Conservation (phyloP, 2,329 filamentous ascomycete species). For the Raffaelea deltoideospora region DNA sequence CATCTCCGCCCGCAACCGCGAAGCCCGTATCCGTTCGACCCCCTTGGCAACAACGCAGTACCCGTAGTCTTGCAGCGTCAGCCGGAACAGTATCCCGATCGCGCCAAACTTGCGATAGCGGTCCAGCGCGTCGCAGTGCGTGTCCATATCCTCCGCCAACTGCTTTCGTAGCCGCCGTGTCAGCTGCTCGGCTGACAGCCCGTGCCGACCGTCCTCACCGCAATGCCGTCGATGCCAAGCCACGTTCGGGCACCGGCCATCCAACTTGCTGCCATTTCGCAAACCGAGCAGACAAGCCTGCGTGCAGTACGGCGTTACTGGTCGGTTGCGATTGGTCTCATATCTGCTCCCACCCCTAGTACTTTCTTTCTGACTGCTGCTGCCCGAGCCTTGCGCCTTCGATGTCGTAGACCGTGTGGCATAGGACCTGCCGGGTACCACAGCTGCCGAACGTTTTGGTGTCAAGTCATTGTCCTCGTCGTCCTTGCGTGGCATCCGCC, state of each 20-base stretch:
- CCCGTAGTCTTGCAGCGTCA: neutral
- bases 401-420: no score
- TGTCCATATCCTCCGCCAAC: neutral
- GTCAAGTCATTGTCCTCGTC: no score
- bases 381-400: no score
- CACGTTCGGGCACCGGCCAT: neutral
- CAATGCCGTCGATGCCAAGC: neutral
- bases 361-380: no score
- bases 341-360: no score
- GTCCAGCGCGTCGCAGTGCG: neutral
- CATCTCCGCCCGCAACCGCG: neutral
- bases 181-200: neutral
- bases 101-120: neutral
- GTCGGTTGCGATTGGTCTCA: no score
- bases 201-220: neutral
- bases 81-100: neutral
- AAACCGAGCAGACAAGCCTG: neutral
- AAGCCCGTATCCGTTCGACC: neutral
- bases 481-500: no score
- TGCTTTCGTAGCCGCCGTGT: neutral
- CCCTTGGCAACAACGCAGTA: conserved; percentile 1
- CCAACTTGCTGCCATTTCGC: neutral
- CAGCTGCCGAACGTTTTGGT: no score
- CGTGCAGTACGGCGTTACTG: conserved; percentile 1
- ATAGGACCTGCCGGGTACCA: no score